Percentiles rank a stretch among this genome's conserved stretches.
Evolutionary conservation across 352 stramenopile species (phyloP).

Genomic region (Phytophthora quininea): DNA sequence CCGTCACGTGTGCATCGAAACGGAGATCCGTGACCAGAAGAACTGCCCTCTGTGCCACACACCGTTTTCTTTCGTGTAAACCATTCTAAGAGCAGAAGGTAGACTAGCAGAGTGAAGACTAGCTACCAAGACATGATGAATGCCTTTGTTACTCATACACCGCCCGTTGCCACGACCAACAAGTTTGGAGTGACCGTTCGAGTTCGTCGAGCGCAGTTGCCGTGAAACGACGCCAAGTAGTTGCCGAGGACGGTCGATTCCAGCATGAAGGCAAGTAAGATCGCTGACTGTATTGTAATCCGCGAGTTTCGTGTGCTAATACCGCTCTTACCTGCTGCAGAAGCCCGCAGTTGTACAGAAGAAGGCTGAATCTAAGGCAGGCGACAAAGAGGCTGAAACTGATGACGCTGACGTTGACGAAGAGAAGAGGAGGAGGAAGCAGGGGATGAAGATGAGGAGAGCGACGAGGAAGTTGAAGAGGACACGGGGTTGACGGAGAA

Average conservation of each 20-base stretch:
- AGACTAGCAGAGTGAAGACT: conserved; percentile 1
- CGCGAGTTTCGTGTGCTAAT: too few species aligned
- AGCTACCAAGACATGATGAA: neutral
- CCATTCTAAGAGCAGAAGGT: neutral
- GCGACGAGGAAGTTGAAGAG: conserved; percentile 76
- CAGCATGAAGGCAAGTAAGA: conserved; percentile 33
- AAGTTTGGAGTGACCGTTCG: conserved; percentile 8
- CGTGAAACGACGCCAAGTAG: conserved; percentile 32
- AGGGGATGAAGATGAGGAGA: conserved; percentile 56
- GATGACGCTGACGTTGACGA: conserved; percentile 30
- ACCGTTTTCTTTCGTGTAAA: conserved; percentile 34
- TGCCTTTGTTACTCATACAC: neutral
- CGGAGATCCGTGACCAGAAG: conserved; percentile 78
- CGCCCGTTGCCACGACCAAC: conserved; percentile 4
- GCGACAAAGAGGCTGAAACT: conserved; percentile 25
- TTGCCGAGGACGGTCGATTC: neutral
- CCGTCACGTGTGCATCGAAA: conserved; percentile 87
- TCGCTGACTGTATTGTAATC: neutral
- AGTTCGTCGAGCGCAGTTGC: neutral
- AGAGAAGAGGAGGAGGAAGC: conserved; percentile 41
- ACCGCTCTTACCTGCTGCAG: conserved; percentile 5
- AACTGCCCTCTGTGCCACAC: conserved; percentile 92
- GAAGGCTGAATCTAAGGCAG: conserved; percentile 15
- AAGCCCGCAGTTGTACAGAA: conserved; percentile 20
- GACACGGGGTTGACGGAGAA: conserved; percentile 95